Conservation (phyloP, 768 basidiomycete species). For the Postia placenta region DNA sequence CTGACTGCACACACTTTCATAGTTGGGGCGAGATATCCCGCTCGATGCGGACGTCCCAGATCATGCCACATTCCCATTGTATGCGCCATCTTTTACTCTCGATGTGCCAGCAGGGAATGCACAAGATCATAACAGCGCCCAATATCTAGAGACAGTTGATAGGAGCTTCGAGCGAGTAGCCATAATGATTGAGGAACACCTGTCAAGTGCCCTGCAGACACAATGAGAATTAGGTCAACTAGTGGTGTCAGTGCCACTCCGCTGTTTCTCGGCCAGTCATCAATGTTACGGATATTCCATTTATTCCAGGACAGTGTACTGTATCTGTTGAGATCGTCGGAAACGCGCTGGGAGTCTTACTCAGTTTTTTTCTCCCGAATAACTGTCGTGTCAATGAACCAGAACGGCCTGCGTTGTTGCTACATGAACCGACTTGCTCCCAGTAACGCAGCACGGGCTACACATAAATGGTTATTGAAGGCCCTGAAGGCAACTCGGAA, state of each 20-base stretch:
- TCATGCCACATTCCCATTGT: conserved; percentile 64
- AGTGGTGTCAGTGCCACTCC: conserved; percentile 16
- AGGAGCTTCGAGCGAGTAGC: conserved; percentile 15
- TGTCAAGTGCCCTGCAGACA: neutral
- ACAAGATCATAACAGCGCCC: conserved; percentile 64
- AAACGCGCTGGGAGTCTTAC: conserved; percentile 14
- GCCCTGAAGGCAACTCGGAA: too few relatives aligned
- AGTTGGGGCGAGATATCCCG: conserved; percentile 52
- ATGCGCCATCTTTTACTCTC: conserved; percentile 76
- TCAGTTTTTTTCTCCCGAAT: too few relatives aligned
- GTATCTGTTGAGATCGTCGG: conserved; percentile 20
- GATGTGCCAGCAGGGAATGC: conserved; percentile 70
- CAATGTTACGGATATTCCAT: conserved; percentile 9
- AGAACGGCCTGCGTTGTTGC: too few relatives aligned
- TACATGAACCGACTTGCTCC: too few relatives aligned
- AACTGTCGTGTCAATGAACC: too few relatives aligned
- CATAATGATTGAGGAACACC: conserved; percentile 8
- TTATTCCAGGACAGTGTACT: conserved; percentile 11
- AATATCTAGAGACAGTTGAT: conserved; percentile 45
- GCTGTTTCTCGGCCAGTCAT: conserved; percentile 13
- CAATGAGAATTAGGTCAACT: too few relatives aligned
- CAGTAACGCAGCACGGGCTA: too few relatives aligned
- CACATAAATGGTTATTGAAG: too few relatives aligned
- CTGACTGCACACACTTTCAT: neutral
- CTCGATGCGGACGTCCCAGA: conserved; percentile 70